Base-by-base conservation (phyloP, 1,284 basidiomycete species). In the Marasmius tenuissimus region DNA sequence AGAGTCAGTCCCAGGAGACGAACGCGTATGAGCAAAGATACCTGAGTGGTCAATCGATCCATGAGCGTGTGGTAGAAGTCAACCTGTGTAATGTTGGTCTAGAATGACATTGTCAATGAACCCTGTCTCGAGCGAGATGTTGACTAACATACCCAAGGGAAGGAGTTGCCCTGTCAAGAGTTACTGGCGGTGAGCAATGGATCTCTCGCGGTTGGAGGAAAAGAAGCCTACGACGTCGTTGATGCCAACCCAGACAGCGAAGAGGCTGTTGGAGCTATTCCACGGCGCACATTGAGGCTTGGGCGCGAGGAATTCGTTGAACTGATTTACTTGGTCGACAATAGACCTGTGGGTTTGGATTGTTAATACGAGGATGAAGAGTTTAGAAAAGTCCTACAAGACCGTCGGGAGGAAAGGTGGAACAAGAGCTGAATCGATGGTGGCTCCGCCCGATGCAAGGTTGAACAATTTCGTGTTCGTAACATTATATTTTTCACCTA, bases 201-300 rank as follows among this genome's bases (percentile, higher is more conserved):
- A 27, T 33, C 62, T 37, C 45, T 27, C 27, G 27, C 27, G 2
- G 27, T 27, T 27, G 4, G n/a, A 45, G 20, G 9, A 49, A 37
- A 22, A 18, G 39, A 45, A 48, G 73, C 79, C 57, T 70, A 86
- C 84, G 51, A 87, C 79, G 65, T 86, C 86, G 61, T 87, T 87
- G 61, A 88, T 88, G 5, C 86, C 87, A 65, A 89, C 86, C 84
- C 85, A 89, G 58, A 87, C 68, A 3, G 83, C 81, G 68, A 88
- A 88, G 1, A 88, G 73, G 35, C 84, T 80, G 67, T 87, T 81
- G 1, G 78, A 74, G 65, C 82, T 80, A 48, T 76, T 69, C 86
- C 86, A 89, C 42, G 75, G 64, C 0, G 83, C 85, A 16, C 78
- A 81, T 9, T 67, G 62, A 1, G 85, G 86, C 62, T 81, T 83